Percentiles rank a stretch among this genome's conserved stretches.
phyloP scores from a whole-genome alignment of 495 filamentous ascomycete genomes.

The Aspergillus mulundensis region DNA sequence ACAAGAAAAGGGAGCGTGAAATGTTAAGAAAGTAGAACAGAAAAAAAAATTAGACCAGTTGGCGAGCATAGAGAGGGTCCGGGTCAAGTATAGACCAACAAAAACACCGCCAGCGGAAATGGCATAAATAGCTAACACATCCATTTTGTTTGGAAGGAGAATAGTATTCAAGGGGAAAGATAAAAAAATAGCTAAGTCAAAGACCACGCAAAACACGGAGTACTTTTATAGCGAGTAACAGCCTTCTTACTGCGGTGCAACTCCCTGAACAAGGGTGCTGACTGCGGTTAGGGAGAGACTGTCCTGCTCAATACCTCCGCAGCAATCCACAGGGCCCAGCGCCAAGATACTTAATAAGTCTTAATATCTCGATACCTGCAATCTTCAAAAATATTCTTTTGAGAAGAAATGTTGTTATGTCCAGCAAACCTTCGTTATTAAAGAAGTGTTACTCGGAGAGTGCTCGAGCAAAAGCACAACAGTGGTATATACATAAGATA shows the following conservation, averaged over 20 bases:
- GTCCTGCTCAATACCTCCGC: neutral
- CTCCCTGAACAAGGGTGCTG: neutral
- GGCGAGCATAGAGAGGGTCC: neutral
- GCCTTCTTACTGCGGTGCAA: neutral
- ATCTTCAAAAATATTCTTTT: neutral
- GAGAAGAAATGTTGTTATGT: neutral
- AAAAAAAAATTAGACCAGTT: no score
- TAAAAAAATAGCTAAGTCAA: neutral
- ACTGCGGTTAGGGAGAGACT: neutral
- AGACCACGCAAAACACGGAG: neutral
- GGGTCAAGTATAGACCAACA: neutral
- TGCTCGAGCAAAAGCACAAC: slow-evolving; percentile 16
- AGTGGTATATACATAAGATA: slow-evolving; percentile 12
- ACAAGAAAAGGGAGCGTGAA: no score
- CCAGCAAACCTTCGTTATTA: slow-evolving; percentile 9
- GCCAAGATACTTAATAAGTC: neutral
- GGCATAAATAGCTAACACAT: neutral
- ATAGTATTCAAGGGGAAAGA: no score
- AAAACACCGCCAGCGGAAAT: neutral
- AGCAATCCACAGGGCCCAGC: neutral
- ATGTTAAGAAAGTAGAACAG: no score
- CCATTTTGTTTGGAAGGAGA: neutral
- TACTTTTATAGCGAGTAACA: slow-evolving; percentile 1
- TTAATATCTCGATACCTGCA: neutral
- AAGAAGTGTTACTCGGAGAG: slow-evolving; percentile 17